Evolutionary conservation across 2,329 filamentous ascomycete species (phyloP), one percentile per base, ranked within the genome.

Genomic region (Stemphylium lycopersici): DNA sequence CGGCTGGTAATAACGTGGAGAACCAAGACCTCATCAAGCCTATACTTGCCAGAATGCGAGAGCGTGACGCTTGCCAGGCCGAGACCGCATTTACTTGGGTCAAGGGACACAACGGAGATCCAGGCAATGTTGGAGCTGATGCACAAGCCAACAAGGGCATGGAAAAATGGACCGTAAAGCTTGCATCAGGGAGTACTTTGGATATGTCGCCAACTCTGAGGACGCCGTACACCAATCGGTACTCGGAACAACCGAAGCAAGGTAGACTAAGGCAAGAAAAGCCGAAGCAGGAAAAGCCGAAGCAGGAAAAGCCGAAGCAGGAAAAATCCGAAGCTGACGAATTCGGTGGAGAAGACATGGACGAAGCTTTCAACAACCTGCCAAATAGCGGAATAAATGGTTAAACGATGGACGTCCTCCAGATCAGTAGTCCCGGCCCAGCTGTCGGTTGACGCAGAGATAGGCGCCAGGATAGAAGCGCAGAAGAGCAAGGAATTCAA

Each of bases 11-110:
- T 55, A 77, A 84, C 0, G 93, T 98, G 6, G 89, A 93, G 78
- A 98, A 99, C 73, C 86, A 86, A 68, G 95, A 99, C 67, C 77
- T 98, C 16, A 84, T 98, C 52, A 83, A 89, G 71, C 84, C 84
- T 2, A 87, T 96, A 41, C 78, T 92, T 36, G 79, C 81, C 6
- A 84, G 85, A 66, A 90, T 97, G 44, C 85, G 89, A 20, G 84
- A 90, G 72, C 83, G 91, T 43, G 82, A 85, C 43, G 47, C 59
- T 32, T 65, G 64, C 40, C 79, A 77, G 48, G 78, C 81, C 1
- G 77, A 80, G 61, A 96, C 90, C 0, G 78, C 84, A 48, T 95
- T 96, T 68, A 83, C 87, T 59, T 98, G 93, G 93, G 87, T 97
- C 41, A 96, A 96, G 76, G 95, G 92, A 0, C 95, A 99, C 72